phyloP scores from a whole-genome alignment of 768 basidiomycete genomes.

The Auriscalpium vulgare region DNA sequence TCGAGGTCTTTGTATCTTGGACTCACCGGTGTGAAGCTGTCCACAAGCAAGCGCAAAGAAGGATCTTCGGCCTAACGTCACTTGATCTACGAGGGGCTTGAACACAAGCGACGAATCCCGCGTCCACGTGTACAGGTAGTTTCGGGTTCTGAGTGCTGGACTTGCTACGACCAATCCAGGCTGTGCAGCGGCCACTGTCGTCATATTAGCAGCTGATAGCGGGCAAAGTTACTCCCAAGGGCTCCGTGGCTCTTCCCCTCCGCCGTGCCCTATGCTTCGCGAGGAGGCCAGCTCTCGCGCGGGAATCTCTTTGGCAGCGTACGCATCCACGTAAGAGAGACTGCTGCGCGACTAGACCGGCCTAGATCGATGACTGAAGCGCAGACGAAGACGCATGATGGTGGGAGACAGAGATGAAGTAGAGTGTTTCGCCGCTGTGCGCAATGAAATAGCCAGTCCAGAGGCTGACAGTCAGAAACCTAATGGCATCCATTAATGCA shows the following conservation, averaged over 20 bases:
- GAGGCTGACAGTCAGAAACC: not conserved
- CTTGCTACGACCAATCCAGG: slow-evolving; percentile 33
- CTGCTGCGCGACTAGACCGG: slow-evolving; percentile 15
- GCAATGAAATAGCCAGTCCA: not conserved
- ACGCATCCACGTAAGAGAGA: slow-evolving; percentile 31
- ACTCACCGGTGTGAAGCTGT: slow-evolving; percentile 47
- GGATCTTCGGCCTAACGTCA: slow-evolving; percentile 43
- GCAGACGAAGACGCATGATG: not conserved
- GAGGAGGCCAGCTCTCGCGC: slow-evolving; percentile 56
- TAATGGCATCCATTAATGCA: no score
- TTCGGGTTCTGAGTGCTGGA: slow-evolving; percentile 34
- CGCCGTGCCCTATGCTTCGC: slow-evolving; percentile 63
- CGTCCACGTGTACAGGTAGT: slow-evolving; percentile 68
- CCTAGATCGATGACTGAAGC: slow-evolving; percentile 22
- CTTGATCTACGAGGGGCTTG: slow-evolving; percentile 49
- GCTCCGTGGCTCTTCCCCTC: slow-evolving; percentile 49
- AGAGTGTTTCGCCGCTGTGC: not conserved
- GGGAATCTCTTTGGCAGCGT: slow-evolving; percentile 43
- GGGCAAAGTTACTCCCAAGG: slow-evolving; percentile 18
- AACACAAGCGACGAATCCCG: slow-evolving; percentile 69
- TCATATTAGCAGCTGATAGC: not conserved
- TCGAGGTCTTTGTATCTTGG: slow-evolving; percentile 52
- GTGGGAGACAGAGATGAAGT: not conserved
- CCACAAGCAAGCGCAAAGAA: slow-evolving; percentile 42
- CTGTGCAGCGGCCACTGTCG: slow-evolving; percentile 6